Base-by-base conservation (phyloP, 306 rosid species). In the Corylus americana region DNA sequence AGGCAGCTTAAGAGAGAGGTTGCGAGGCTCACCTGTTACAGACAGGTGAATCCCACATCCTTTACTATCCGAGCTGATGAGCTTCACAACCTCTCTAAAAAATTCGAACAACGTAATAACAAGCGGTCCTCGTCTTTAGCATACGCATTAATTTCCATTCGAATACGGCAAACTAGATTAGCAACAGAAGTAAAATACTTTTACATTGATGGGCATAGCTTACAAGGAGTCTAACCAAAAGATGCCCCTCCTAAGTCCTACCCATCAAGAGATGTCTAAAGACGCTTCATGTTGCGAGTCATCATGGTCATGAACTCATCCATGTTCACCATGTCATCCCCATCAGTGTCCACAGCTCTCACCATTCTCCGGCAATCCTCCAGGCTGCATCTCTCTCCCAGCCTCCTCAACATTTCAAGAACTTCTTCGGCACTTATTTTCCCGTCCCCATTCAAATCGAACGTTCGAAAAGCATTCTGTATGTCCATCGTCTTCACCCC, bases 371-470 rank as follows among this genome's bases (percentile, higher is more conserved):
- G 77, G 86, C 99, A 93, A 16, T 93, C 97, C 2, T 90, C 87
- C 12, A 91, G 83, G 86, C 79, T 92, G 90, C 92, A 88, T 14
- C 87, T 80, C 69, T 95, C 99, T 29, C 93, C 97, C 75, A 91
- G 74, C 86, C 87, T 81, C 84, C 69, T 80, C 44, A 93, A 71
- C 88, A 90, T 81, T 44, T 86, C 91, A 75, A 80, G 64, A 61
- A 95, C 83, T 83, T 95, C 97, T 81, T 89, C 96, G 1, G 99
- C 91, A 50, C 93, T 91, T 57, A 95, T 95, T 82, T 90, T 93
- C n/a, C 93, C 94, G 31, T 93, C 98, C 7, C 87, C 89, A 49
- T 91, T 93, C 86, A 70, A 79, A 81, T 95, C 99, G 53, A 86
- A 95, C 4, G 76, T 78, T 55, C 76, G 69, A 66, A 95, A 87